Conservation (phyloP, 768 basidiomycete species). For the Neoboletus brunneissimus region DNA sequence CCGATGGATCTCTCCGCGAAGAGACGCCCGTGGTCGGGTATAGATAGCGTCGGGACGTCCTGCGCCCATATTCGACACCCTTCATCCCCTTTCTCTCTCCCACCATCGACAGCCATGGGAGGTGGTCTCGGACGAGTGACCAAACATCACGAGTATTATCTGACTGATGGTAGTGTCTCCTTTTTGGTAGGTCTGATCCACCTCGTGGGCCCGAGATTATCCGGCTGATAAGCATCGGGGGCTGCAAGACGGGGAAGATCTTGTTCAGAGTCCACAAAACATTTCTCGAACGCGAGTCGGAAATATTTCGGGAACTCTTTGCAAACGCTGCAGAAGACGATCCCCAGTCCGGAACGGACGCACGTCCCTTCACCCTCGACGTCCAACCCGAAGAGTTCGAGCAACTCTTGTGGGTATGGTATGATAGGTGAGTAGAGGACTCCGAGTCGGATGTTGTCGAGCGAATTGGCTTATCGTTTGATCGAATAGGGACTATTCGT, state of each 20-base stretch:
- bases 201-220: not conserved
- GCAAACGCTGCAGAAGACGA: slow-evolving; percentile 27
- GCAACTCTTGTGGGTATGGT: slow-evolving; percentile 56
- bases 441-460: not conserved
- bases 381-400: slow-evolving; percentile 45
- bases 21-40: slow-evolving; percentile 11
- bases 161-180: slow-evolving; percentile 10
- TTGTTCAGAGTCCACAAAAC: slow-evolving; percentile 54
- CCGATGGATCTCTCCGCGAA: slow-evolving; percentile 19
- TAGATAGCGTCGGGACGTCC: slow-evolving; percentile 15
- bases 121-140: slow-evolving; percentile 10
- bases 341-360: slow-evolving; percentile 35
- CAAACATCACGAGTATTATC: slow-evolving; percentile 6
- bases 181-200: slow-evolving; percentile 16
- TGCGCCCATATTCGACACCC: not conserved
- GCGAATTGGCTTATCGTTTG: not conserved
- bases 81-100: not conserved
- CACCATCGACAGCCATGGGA: slow-evolving; percentile 10
- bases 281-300: slow-evolving; percentile 59
- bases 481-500: slow-evolving; percentile 46
- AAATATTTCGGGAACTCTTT: slow-evolving; percentile 39
- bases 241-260: slow-evolving; percentile 45
- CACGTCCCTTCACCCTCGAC: slow-evolving; percentile 42
- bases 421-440: slow-evolving; percentile 42
- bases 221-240: slow-evolving; percentile 7